Evolutionary conservation across 2,329 filamentous ascomycete genomes (phyloP).

Genomic region (Mollisia scopiformis): DNA sequence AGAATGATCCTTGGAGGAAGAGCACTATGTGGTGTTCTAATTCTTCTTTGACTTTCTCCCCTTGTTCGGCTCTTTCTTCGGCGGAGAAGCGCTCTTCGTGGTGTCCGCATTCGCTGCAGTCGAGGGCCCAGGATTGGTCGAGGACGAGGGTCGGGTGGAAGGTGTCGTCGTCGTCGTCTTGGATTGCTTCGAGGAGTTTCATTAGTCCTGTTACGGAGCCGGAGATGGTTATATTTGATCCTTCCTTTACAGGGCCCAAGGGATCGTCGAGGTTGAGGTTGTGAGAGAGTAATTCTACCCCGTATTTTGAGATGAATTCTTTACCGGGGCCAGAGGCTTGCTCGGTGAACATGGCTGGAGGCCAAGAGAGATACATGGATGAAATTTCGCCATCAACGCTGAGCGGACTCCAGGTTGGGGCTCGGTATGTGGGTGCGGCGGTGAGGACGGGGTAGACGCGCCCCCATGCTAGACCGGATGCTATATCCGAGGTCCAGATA

Average conservation of each 20-base stretch:
- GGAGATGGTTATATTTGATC: neutral
- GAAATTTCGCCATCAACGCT: conserved; percentile 9
- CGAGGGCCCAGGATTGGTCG: conserved; percentile 1
- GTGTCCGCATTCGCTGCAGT: conserved; percentile 1
- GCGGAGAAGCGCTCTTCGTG: neutral
- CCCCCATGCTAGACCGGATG: conserved; percentile 3
- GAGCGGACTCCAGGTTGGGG: conserved; percentile 9
- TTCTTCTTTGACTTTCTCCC: neutral
- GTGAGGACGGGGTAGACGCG: neutral
- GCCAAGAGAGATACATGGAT: neutral
- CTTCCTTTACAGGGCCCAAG: neutral
- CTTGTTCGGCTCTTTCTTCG: neutral
- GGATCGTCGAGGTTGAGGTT: neutral
- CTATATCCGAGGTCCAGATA: conserved; percentile 9
- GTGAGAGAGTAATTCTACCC: neutral
- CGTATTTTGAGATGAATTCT: neutral
- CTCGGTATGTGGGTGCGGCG: conserved; percentile 1
- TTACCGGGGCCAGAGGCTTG: neutral
- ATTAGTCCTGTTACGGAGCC: neutral
- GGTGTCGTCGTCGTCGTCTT: neutral
- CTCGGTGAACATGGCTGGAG: conserved; percentile 1
- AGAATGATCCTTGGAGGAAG: neutral
- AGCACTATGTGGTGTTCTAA: conserved; percentile 2
- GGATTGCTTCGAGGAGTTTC: neutral
- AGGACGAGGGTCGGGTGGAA: neutral